phyloP scores from a whole-genome alignment of 2,329 filamentous ascomycete species.

The Didymella lethalis region DNA sequence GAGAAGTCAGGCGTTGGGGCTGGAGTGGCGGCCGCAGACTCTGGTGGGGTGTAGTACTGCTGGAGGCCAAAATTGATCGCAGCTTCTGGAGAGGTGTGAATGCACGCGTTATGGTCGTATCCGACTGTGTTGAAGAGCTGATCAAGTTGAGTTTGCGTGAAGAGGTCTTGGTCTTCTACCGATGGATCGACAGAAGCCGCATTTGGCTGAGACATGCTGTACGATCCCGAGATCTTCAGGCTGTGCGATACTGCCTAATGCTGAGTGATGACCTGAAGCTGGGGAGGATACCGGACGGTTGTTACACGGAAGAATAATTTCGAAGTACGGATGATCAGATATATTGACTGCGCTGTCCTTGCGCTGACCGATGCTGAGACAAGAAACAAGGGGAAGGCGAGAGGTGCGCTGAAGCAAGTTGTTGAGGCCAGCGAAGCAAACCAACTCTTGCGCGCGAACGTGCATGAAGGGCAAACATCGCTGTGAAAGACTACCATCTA shows the following conservation, averaged over 20 bases:
- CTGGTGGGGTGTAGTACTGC: neutral
- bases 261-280: slow-evolving; percentile 8
- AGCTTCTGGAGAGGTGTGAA: slow-evolving; percentile 16
- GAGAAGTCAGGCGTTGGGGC: slow-evolving; percentile 25
- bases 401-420: slow-evolving; percentile 19
- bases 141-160: slow-evolving; percentile 23
- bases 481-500: neutral
- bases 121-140: slow-evolving; percentile 20
- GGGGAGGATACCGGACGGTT: slow-evolving; percentile 11
- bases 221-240: slow-evolving; percentile 1
- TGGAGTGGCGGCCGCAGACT: slow-evolving; percentile 16
- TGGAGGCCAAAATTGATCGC: slow-evolving; percentile 13
- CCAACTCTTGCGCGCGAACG: slow-evolving; percentile 14
- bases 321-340: slow-evolving; percentile 29
- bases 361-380: slow-evolving; percentile 35
- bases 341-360: slow-evolving; percentile 29
- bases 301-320: slow-evolving; percentile 33
- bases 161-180: slow-evolving; percentile 13
- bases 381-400: slow-evolving; percentile 30
- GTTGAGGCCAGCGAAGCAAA: slow-evolving; percentile 17
- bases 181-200: slow-evolving; percentile 12
- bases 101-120: slow-evolving; percentile 11
- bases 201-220: slow-evolving; percentile 34
- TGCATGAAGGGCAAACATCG: slow-evolving; percentile 7
- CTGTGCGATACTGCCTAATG: slow-evolving; percentile 8